Conservation (phyloP, 345 rosid genomes). For the Corchorus olitorius region DNA sequence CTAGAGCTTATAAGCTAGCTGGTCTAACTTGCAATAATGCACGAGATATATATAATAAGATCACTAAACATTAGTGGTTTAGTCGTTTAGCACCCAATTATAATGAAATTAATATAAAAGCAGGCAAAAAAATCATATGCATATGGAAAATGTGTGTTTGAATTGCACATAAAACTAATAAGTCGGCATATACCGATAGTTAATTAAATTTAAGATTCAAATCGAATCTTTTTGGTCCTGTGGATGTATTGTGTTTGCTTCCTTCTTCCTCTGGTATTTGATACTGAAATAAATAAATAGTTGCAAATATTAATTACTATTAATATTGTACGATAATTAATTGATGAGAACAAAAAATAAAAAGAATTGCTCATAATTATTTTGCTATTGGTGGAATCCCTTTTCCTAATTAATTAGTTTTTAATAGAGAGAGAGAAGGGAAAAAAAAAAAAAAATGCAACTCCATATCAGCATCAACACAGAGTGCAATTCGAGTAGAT, state of each 20-base stretch:
- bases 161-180: background rate
- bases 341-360: too few species aligned
- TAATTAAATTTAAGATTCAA: background rate
- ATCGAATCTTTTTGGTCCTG: background rate
- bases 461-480: background rate
- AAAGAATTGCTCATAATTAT: too few species aligned
- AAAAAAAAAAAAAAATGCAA: background rate
- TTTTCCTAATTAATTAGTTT: background rate
- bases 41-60: too few species aligned
- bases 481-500: background rate
- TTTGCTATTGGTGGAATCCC: too few species aligned
- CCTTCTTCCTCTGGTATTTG: background rate
- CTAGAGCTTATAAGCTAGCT: too few species aligned
- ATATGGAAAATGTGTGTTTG: background rate
- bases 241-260: background rate
- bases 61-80: too few species aligned
- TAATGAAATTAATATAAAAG: background rate
- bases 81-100: background rate
- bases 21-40: too few species aligned
- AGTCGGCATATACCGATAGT: background rate
- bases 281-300: background rate
- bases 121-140: background rate
- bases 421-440: background rate
- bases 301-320: background rate
- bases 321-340: background rate